These are phyloP conservation scores for Ampelomyces quisqualis DNA, from an alignment of 2,329 filamentous ascomycete species.

Conservation along the genomic window DNA sequence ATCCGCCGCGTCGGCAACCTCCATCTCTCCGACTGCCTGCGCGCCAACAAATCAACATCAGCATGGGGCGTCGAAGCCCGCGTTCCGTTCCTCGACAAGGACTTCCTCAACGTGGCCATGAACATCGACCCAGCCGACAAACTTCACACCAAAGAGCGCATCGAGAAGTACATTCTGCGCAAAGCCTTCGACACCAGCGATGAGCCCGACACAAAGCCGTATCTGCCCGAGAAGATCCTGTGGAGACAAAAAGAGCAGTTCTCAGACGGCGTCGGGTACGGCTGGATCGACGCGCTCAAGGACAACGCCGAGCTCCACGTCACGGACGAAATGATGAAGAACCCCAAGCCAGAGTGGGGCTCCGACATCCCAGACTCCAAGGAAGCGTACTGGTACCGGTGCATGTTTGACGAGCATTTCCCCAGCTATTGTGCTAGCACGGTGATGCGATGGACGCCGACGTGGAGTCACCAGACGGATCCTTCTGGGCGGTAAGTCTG, in stretches of 20 bases:
- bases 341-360: conserved; percentile 96
- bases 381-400: conserved; percentile 97
- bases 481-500: conserved; percentile 77
- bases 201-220: conserved; percentile 76
- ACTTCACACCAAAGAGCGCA: conserved; percentile 75
- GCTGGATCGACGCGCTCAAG: conserved; percentile 97
- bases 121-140: conserved; percentile 92
- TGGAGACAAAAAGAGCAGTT: conserved; percentile 99
- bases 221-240: conserved; percentile 93
- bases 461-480: conserved; percentile 94
- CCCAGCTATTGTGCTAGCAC: conserved; percentile 86
- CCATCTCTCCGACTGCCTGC: conserved; percentile 91
- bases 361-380: conserved; percentile 90
- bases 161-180: conserved; percentile 97
- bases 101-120: conserved; percentile 92
- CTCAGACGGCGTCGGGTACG: conserved; percentile 96
- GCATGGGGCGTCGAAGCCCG: conserved; percentile 98
- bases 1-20: conserved; percentile 94
- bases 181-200: conserved; percentile 95
- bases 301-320: conserved; percentile 87
- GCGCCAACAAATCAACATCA: conserved; percentile 98
- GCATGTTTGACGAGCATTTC: conserved; percentile 99
- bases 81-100: conserved; percentile 96
- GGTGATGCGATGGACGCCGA: conserved; percentile 95
- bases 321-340: conserved; percentile 98